Evolutionary conservation across 768 basidiomycete species (phyloP).

Genomic region (Antrodiella citrinella): DNA sequence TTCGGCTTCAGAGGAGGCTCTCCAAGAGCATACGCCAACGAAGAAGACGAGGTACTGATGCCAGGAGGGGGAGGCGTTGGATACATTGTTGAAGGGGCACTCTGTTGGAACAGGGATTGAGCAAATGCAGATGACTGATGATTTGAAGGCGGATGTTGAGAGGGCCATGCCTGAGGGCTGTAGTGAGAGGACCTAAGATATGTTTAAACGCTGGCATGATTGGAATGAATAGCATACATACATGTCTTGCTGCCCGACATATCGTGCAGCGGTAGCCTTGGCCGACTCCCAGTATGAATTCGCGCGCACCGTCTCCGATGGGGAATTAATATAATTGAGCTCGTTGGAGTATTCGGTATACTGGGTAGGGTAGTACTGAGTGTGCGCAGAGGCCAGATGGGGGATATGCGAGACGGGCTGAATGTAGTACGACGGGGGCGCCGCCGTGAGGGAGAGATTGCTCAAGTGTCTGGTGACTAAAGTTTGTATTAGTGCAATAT

Average conservation of each 20-base stretch:
- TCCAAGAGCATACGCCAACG: constrained; percentile 68
- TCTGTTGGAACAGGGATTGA: constrained; percentile 57
- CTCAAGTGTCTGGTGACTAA: constrained; percentile 61
- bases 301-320: background rate
- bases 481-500: no score
- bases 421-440: constrained; percentile 58
- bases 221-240: constrained; percentile 8
- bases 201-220: background rate
- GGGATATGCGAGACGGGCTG: constrained; percentile 46
- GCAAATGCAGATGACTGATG: constrained; percentile 54
- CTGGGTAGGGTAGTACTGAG: constrained; percentile 38
- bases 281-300: constrained; percentile 58
- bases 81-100: constrained; percentile 53
- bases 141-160: constrained; percentile 34
- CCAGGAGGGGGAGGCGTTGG: constrained; percentile 63
- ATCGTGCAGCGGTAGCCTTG: constrained; percentile 51
- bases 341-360: constrained; percentile 67
- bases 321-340: constrained; percentile 29
- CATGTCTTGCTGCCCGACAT: constrained; percentile 43
- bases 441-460: constrained; percentile 48
- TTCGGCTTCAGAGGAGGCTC: constrained; percentile 25
- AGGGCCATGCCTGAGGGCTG: constrained; percentile 33
- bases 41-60: constrained; percentile 61
- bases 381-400: constrained; percentile 4
- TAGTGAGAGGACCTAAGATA: constrained; percentile 19